Evolutionary conservation across 2,329 filamentous ascomycete genomes (phyloP).

Genomic region (Sphaerulina musiva): DNA sequence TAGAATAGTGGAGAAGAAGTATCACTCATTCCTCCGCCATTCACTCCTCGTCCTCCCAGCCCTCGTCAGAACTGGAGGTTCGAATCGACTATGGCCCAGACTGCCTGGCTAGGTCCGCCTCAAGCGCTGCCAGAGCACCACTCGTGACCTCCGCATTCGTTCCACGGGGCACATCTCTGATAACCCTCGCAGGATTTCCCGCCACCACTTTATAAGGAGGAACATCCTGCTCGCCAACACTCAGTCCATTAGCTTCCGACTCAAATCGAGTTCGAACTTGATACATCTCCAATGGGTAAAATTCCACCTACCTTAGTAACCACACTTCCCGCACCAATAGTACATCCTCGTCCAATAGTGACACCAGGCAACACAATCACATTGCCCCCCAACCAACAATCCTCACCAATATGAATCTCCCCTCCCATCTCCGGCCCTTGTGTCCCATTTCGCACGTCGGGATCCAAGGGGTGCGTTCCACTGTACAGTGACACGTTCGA

Average conservation of each 20-base stretch:
- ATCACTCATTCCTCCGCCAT: no score
- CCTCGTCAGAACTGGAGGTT: neutral
- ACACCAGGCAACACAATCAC: slow-evolving; percentile 68
- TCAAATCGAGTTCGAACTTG: no score
- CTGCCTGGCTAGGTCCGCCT: neutral
- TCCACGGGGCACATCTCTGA: slow-evolving; percentile 35
- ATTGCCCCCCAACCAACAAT: slow-evolving; percentile 73
- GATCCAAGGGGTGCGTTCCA: slow-evolving; percentile 71
- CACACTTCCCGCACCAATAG: slow-evolving; percentile 73
- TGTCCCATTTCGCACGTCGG: slow-evolving; percentile 64
- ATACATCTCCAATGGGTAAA: no score
- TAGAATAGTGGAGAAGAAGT: no score
- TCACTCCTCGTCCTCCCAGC: no score
- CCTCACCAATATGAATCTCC: slow-evolving; percentile 68
- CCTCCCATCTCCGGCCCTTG: slow-evolving; percentile 68
- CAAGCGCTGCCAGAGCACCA: slow-evolving; percentile 22
- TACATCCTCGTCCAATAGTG: slow-evolving; percentile 66
- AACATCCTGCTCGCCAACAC: slow-evolving; percentile 44
- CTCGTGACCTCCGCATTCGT: slow-evolving; percentile 28
- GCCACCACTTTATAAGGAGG: slow-evolving; percentile 56
- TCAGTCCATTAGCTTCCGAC: no score
- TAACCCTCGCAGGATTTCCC: slow-evolving; percentile 60
- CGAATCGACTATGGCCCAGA: neutral
- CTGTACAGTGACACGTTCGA: slow-evolving; percentile 72
- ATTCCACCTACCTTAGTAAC: slow-evolving; percentile 58